A percentile compares a stretch with the other conserved stretches of the same genome.
Conservation (phyloP, 2,329 filamentous ascomycete species). For the Chrysoporthe puriensis region DNA sequence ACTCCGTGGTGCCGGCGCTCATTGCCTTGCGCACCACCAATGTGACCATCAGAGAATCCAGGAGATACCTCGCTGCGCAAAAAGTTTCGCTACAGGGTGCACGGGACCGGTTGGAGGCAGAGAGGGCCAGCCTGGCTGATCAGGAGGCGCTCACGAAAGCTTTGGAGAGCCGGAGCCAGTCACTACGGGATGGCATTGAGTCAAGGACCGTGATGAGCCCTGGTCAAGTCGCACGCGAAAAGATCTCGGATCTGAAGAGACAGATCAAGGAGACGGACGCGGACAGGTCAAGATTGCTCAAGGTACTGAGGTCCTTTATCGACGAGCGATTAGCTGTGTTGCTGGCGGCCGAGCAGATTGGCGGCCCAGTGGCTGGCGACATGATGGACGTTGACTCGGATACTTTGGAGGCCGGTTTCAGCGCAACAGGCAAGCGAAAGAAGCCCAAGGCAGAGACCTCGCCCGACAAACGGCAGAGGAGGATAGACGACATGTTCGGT, state of each 20-base stretch:
- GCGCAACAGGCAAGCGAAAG: conserved; percentile 59
- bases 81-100: conserved; percentile 46
- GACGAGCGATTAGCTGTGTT: conserved; percentile 71
- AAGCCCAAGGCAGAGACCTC: conserved; percentile 45
- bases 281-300: conserved; percentile 64
- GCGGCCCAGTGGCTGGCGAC: conserved; percentile 80
- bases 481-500: conserved; percentile 69
- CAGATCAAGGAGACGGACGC: conserved; percentile 64
- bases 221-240: conserved; percentile 64
- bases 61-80: conserved; percentile 57
- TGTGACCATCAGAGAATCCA: conserved; percentile 66
- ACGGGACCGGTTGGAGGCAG: conserved; percentile 52
- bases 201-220: conserved; percentile 61
- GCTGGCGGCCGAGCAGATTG: conserved; percentile 81
- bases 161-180: conserved; percentile 60
- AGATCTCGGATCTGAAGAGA: conserved; percentile 61
- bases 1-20: conserved; percentile 72
- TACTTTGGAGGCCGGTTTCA: conserved; percentile 63
- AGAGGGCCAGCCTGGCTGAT: conserved; percentile 56
- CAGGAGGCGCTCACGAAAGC: conserved; percentile 59
- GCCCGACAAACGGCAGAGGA: conserved; percentile 56
- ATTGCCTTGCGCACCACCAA: conserved; percentile 71
- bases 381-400: conserved; percentile 66
- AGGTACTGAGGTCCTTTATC: conserved; percentile 71
- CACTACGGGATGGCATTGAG: conserved; percentile 60